A percentile compares a stretch with the other conserved stretches of the same genome.
Conservation (phyloP, 108 stramenopile species). For the Skeletonema marinoi region DNA sequence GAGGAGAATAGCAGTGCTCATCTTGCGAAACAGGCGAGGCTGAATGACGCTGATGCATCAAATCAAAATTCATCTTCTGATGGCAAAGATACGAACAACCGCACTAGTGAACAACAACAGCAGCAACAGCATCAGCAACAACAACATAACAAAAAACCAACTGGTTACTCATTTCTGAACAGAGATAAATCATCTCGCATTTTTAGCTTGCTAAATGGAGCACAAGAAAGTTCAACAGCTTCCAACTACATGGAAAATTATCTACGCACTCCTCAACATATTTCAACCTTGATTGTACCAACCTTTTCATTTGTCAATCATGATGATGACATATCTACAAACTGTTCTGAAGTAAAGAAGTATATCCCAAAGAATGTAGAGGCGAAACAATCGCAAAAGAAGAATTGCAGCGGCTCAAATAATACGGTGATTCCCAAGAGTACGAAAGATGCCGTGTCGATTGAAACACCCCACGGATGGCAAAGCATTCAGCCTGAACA, state of each 20-base stretch:
- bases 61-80: neutral
- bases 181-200: conserved; percentile 16
- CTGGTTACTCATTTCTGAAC: conserved; percentile 70
- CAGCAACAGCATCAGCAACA: neutral
- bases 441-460: conserved; percentile 52
- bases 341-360: neutral
- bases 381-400: conserved; percentile 2
- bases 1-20: neutral
- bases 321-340: conserved; percentile 8
- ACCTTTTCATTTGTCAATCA: conserved; percentile 54
- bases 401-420: conserved; percentile 17
- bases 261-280: conserved; percentile 56
- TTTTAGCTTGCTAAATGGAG: conserved; percentile 4
- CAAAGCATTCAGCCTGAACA: conserved; percentile 59
- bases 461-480: conserved; percentile 79
- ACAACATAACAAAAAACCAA: conserved; percentile 30
- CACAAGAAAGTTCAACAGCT: neutral
- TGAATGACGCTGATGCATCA: neutral
- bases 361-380: conserved; percentile 14
- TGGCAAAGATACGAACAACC: neutral
- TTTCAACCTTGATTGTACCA: conserved; percentile 66
- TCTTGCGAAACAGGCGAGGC: neutral
- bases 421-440: conserved; percentile 40
- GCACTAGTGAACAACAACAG: neutral
- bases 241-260: conserved; percentile 30